Base-by-base conservation (phyloP, 306 rosid genomes). In the Mucuna pruriens region DNA sequence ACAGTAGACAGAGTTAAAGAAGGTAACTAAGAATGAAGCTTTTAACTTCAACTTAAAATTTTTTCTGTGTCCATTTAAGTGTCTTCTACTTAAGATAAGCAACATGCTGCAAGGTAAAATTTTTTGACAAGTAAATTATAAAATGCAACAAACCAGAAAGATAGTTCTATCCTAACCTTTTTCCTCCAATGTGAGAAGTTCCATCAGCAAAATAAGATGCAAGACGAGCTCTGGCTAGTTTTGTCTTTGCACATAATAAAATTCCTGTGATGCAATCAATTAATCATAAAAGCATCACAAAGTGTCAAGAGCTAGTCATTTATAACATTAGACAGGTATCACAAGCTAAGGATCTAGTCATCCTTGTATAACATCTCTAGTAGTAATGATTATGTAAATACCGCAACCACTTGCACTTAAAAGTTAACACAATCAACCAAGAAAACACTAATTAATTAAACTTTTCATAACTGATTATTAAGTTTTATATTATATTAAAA, bases 161-260 rank as follows among this genome's bases (percentile, higher is more conserved):
- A 36, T 40, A 44, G 44, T 40, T 83, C 34, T 77, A 76, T 74
- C 76, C 84, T 33, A 73, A 95, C 99, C 97, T 90, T 80, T 79
- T 86, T 55, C 71, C 86, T 78, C 69, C 92, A 74, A 93, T 17
- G 44, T 74, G 79, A 70, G 92, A 88, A 80, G 98, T 91, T 58
- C 96, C 96, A 34, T 93, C 91, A 64, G 99, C 98, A 89, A 95
- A 93, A 86, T 86, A 91, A 67, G 94, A 86, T 23, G 99, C 91
- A 82, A 95, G 94, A 42, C 48, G 83, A 78, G 92, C 86, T 85
- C 86, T 88, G 40, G 97, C 97, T 45, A 82, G 82, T 83, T 88
- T 88, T n/a, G 95, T 91, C 86, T 93, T 93, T 38, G 99, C 99
- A 90, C 99, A 93, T 66, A 95, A 90, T 79, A 95, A 89, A 75